Percentiles rank a stretch among this genome's conserved stretches.
These are phyloP conservation scores for Sordariomycetes sp. DNA, from an alignment of 2,329 filamentous ascomycete species.

Conservation along the genomic window DNA sequence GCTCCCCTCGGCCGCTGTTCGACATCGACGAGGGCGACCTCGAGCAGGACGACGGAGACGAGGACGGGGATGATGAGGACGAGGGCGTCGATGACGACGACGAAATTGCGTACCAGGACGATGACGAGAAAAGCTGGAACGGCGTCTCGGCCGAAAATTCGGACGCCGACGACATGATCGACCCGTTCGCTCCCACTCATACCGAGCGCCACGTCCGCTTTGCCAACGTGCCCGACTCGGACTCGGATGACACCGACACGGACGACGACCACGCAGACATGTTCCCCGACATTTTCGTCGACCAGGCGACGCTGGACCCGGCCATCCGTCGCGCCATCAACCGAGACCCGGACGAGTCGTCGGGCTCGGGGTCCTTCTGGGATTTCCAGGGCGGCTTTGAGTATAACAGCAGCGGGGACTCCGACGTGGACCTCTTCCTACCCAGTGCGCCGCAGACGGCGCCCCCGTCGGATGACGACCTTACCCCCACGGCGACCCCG, in stretches of 20 bases:
- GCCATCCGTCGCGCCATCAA: conserved; percentile 63
- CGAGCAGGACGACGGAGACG: conserved; percentile 23
- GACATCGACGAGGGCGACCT: conserved; percentile 18
- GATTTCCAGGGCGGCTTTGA: conserved; percentile 40
- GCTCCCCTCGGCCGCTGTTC: conserved; percentile 35
- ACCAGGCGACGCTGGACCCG: conserved; percentile 60
- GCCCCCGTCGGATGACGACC: conserved; percentile 18
- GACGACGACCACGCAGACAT: conserved; percentile 46
- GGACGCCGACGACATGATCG: conserved; percentile 21
- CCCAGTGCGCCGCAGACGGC: conserved; percentile 14
- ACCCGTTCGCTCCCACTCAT: conserved; percentile 17
- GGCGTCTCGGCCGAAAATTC: conserved; percentile 38
- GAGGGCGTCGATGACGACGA: conserved; percentile 25
- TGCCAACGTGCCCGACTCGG: conserved; percentile 50
- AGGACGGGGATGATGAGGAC: conserved; percentile 23
- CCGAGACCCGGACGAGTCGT: conserved; percentile 46
- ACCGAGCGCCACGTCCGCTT: conserved; percentile 62
- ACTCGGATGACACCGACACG: conserved; percentile 51
- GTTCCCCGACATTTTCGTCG: conserved; percentile 67
- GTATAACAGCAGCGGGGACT: conserved; percentile 19
- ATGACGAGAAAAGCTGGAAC: conserved; percentile 33
- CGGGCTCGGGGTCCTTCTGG: conserved; percentile 47
- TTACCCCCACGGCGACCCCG: conserved; percentile 27
- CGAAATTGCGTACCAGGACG: conserved; percentile 12
- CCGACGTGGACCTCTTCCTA: conserved; percentile 27